Base-by-base conservation (phyloP, 495 filamentous ascomycete species). In the Bathelium albidoporum region DNA sequence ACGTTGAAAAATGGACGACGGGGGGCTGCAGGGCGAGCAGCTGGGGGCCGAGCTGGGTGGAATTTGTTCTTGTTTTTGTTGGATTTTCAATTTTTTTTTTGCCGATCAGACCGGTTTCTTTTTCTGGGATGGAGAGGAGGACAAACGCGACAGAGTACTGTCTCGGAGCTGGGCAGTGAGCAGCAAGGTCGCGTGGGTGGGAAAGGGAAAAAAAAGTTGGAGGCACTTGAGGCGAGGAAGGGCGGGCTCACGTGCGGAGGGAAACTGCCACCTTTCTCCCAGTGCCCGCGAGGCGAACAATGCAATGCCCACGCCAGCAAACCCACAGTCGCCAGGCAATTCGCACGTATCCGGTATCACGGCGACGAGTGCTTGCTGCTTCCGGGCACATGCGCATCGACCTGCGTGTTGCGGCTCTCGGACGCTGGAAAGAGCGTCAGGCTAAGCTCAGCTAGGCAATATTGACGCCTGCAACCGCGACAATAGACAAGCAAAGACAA, bases 31-130 rank as follows among this genome's bases (percentile, higher is more conserved):
- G n/a, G n/a, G n/a, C n/a, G n/a, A n/a, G n/a, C 34, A 39, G 14
- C 34, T 5, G 14, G 14, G 34, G 14, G 34, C 34, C 14, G 34
- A 14, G 5, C 67, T 70, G 61, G 70, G 69, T 59, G 64, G 63
- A 32, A 32, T 67, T 62, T 16, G 29, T 69, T 60, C 69, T 71
- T 72, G 74, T 73, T 64, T 69, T 61, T 59, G 60, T 61, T 66
- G 39, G 68, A 60, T 77, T 79, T 80, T 80, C 77, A 80, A 79
- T 67, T 82, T 83, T 82, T 82, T 82, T 81, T 81, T 68, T 72
- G 74, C 70, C 70, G 64, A 71, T 67, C 65, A 69, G 39, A 62
- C 58, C 49, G 49, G 24, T 10, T 41, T 29, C 20, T 55, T 71
- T 72, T 72, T 71, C 66, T 69, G 49, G 49, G 61, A 64, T 66